Evolutionary conservation across 2,329 filamentous ascomycete genomes (phyloP), one percentile per base, ranked within the genome.

Genomic region (Colletotrichum sp.): DNA sequence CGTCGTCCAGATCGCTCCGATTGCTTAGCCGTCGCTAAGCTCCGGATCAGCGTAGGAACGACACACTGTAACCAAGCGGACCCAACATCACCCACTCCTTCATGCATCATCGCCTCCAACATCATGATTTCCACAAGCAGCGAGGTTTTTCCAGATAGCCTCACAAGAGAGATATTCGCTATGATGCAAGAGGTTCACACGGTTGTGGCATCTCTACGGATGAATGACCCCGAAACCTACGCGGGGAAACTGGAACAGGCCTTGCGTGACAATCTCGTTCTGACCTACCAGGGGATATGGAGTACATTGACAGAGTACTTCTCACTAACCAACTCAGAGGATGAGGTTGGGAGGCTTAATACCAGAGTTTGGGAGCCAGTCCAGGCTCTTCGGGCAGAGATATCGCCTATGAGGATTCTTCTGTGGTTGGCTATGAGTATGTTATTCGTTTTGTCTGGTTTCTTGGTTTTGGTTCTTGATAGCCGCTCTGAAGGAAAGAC

Each of bases 241-340:
- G 4, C 2, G 1, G 61, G 61, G 9, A 2, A 0, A 3, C 2
- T 64, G 8, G 32, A 24, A 4, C 0, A n/a, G 7, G 10, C 21
- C 13, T 8, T 64, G 2, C 5, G 34, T 8, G 32, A 64, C 12
- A n/a, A 14, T 7, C 61, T 64, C 12, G 9, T 43, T n/a, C 61
- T 2, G 21, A 24, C 34, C 4, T 64, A 28, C 8, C 61, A 64
- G 4, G 32, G 34, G 1, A 36, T 8, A 5, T 64, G 61, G 61
- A 28, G 34, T 7, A 8, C 32, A 7, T 2, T 64, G 2, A 26
- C 18, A 13, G 32, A 21, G 8, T 1, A 0, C 14, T n/a, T 36
- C 3, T 26, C 26, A 26, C 26, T 26, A 26, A 26, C 26, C 26
- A 26, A 26, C 26, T 26, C 26, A 26, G 26, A 26, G 26, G 26